Base-by-base conservation (phyloP, 2,329 filamentous ascomycete genomes). In the Chrysosporium keratinophilum region DNA sequence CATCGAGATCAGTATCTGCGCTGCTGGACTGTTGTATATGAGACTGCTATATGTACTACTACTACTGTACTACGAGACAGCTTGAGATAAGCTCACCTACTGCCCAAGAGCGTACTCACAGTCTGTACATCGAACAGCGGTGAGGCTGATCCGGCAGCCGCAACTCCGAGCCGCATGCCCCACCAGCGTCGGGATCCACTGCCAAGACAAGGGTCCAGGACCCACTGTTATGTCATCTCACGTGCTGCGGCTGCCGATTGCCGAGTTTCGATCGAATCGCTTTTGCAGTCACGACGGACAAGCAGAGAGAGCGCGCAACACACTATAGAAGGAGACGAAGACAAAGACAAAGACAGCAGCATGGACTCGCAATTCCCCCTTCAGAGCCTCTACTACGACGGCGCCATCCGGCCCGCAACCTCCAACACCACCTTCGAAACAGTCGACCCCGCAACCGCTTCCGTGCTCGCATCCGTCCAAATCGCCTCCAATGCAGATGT, bases 341-440 rank as follows among this genome's bases (percentile, higher is more conserved):
- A 12, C n/a, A 28, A 6, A 15, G 39, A 12, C 15, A 15, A 44
- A 35, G 31, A 70, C 69, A 64, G 56, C 64, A 11, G 48, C 60
- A 53, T 54, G 59, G 60, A 62, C 66, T 66, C 23, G 3, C 23
- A 28, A 28, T 76, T 78, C 61, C 63, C 76, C 45, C 66, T 73
- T 42, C 78, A 81, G 59, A 79, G 85, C 65, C 82, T 88, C 59
- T 93, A 85, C 71, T 88, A 88, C 74, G 79, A 82, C 60, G 88
- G 88, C 68, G 77, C 79, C 65, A 71, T 77, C 43, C 86, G 88
- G 63, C 71, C 76, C 23, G 78, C 81, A 47, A 76, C 68, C 37
- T 79, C 81, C 9, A 72, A 76, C 41, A 75, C 76, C 56, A 82
- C 82, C 45, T 91, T 93, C 71, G 74, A 82, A 58, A 81, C 84